phyloP scores from a whole-genome alignment of 768 basidiomycete species.

The Lactarius vividus region DNA sequence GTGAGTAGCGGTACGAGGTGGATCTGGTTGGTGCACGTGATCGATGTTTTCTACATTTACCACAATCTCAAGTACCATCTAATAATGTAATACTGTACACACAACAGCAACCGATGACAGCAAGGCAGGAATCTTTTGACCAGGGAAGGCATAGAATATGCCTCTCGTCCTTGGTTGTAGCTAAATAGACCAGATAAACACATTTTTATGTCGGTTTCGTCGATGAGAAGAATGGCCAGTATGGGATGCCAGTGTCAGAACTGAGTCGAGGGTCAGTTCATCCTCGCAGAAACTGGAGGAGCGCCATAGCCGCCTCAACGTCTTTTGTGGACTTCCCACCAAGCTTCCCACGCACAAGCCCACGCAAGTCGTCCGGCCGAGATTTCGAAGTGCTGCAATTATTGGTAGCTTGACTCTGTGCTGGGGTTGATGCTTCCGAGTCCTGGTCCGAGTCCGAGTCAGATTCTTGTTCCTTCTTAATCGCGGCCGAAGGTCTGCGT shows the following conservation, averaged over 20 bases:
- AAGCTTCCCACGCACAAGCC: no score
- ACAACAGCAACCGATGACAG: background rate
- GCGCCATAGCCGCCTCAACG: conserved; percentile 39
- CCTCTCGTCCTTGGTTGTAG: background rate
- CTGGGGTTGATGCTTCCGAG: background rate
- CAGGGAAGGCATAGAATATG: background rate
- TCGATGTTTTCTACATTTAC: no score
- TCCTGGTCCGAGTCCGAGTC: conserved; percentile 6
- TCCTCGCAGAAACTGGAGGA: conserved; percentile 36
- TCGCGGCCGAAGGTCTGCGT: background rate
- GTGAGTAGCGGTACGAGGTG: no score
- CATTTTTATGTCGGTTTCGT: background rate
- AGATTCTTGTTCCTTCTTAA: background rate
- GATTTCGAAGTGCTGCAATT: background rate
- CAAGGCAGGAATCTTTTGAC: background rate
- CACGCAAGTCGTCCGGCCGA: background rate
- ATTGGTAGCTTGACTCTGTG: conserved; percentile 6
- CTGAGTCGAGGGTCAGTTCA: conserved; percentile 22
- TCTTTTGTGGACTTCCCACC: conserved; percentile 32
- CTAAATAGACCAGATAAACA: background rate
- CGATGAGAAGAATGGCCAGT: no score
- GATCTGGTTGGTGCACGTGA: no score
- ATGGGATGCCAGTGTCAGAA: conserved; percentile 12
- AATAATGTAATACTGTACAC: background rate
- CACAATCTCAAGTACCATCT: background rate